Evolutionary conservation across 441 rosid species (phyloP).

Genomic region (Biscutella laevigata): DNA sequence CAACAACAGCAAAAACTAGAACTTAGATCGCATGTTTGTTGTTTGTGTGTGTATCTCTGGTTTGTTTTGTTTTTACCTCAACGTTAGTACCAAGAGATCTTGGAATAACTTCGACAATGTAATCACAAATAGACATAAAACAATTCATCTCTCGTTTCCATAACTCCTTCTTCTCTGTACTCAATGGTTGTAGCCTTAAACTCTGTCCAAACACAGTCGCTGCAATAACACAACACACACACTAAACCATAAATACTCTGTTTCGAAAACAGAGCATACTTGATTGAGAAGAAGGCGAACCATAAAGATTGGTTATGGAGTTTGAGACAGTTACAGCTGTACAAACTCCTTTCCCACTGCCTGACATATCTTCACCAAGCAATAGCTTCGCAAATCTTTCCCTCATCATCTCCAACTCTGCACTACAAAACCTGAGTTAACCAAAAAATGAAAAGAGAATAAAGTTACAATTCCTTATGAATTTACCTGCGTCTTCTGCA

Average conservation of each 20-base stretch:
- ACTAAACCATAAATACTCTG: conserved; percentile 26
- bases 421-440: background rate
- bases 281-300: conserved; percentile 23
- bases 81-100: conserved; percentile 87
- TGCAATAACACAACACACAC: conserved; percentile 72
- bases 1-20: background rate
- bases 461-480: background rate
- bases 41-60: too few relatives aligned
- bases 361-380: conserved; percentile 99
- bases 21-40: too few relatives aligned
- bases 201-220: conserved; percentile 75
- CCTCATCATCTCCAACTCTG: conserved; percentile 91
- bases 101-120: conserved; percentile 93
- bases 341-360: conserved; percentile 89
- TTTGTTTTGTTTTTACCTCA: too few relatives aligned
- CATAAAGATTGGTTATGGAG: conserved; percentile 94
- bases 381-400: conserved; percentile 86
- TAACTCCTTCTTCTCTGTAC: conserved; percentile 76
- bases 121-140: conserved; percentile 83
- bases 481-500: conserved; percentile 25
- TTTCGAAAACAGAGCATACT: conserved; percentile 10
- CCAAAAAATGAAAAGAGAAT: background rate
- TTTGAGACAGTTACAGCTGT: conserved; percentile 88
- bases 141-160: conserved; percentile 99
- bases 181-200: conserved; percentile 78